Base-by-base conservation (phyloP, 2,329 filamentous ascomycete genomes). In the Hymenoscyphus infarciens region DNA sequence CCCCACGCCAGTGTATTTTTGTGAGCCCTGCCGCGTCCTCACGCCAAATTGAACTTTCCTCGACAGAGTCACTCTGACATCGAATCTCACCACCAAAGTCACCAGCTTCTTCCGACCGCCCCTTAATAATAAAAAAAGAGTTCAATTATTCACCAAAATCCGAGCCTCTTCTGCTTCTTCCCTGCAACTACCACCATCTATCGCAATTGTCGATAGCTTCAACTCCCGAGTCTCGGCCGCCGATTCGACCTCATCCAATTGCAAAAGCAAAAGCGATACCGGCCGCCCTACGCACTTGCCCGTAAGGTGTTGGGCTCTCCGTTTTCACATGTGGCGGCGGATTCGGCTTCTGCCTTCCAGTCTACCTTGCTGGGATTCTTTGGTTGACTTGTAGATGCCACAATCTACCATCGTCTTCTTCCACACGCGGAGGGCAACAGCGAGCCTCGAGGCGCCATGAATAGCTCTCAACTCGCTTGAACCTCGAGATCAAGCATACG, bases 361-460 rank as follows among this genome's bases (percentile, higher is more conserved):
- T 11, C n/a, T 49, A 11, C 22, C 10, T 49, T 49, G 42, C 19
- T 13, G 19, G 22, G 19, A 22, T 52, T 52, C 45, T 22, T 52
- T 22, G 19, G 19, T 52, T 52, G 19, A 52, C 8, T 19, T 52
- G 45, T 52, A 25, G 45, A 52, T 52, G 19, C 4, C 13, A 52
- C 6, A 19, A 52, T 27, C 19, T 27, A 27, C 45, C 45, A 52
- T 52, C 45, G 6, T 25, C 19, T 52, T 52, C 19, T 52, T 52
- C 19, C 45, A 52, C 19, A 25, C 45, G 45, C 22, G 45, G 45
- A 52, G 45, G 19, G n/a, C 19, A 38, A 56, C 27, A 33, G 53
- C 53, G 15, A 56, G 11, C 53, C 27, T 56, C 13, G 53, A 31
- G 27, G 27, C 53, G 56, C 56, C 33, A 57, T 57, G 56, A 57